phyloP scores from a whole-genome alignment of 805 yeast genomes.

The Kodamaea jinghongensis region DNA sequence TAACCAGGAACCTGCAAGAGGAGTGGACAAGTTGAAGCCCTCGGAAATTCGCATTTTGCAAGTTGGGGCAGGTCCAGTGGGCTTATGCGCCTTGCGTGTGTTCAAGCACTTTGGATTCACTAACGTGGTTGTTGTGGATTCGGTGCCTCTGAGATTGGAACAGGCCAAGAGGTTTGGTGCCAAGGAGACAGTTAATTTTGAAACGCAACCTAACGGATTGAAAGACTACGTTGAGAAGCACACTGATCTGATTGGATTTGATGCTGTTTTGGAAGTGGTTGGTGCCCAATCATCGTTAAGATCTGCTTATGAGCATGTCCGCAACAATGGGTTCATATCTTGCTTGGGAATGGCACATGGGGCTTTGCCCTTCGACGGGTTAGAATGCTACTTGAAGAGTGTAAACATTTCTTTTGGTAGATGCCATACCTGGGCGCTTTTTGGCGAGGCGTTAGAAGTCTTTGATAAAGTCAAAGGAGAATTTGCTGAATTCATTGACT shows the following conservation, averaged over 20 bases:
- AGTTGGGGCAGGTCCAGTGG: constrained; percentile 62
- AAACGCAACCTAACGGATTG: constrained; percentile 25
- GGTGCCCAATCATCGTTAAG: constrained; percentile 53
- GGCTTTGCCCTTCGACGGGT: constrained; percentile 52
- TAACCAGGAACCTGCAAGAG: constrained; percentile 28
- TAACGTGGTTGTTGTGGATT: constrained; percentile 47
- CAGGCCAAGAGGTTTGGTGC: constrained; percentile 51
- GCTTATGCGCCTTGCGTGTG: constrained; percentile 49
- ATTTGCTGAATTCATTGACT: constrained; percentile 53
- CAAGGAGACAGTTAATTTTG: constrained; percentile 43
- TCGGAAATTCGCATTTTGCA: constrained; percentile 43
- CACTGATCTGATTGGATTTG: constrained; percentile 52
- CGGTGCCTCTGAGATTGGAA: constrained; percentile 45
- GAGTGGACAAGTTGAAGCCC: constrained; percentile 10
- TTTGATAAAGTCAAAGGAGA: constrained; percentile 44
- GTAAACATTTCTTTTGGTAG: constrained; percentile 59
- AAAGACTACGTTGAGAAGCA: constrained; percentile 27
- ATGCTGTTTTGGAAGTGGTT: constrained; percentile 59
- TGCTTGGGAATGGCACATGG: constrained; percentile 63
- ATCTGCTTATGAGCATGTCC: constrained; percentile 50
- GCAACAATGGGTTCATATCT: constrained; percentile 56
- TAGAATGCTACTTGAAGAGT: constrained; percentile 57
- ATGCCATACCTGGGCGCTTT: constrained; percentile 59
- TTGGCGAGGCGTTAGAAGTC: constrained; percentile 48
- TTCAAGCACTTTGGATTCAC: constrained; percentile 45